Conservation (phyloP, 148 eudicot genomes). For the Dysphania ambrosioides region DNA sequence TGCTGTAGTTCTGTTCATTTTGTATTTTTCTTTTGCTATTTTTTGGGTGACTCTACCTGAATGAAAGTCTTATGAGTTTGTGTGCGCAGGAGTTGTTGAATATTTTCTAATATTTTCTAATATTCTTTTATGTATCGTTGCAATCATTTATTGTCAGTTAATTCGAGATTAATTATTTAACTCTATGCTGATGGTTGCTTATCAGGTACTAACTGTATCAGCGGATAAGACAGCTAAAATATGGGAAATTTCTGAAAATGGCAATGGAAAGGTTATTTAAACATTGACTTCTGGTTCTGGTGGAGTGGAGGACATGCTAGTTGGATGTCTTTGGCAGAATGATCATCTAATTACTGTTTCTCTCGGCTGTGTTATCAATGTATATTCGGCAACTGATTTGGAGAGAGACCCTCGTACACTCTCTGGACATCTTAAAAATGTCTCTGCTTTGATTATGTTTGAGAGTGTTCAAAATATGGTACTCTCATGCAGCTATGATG, state of each 20-base stretch:
- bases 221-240: slow-evolving; percentile 95
- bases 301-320: slow-evolving; percentile 91
- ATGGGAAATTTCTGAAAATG: slow-evolving; percentile 80
- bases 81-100: not conserved
- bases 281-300: slow-evolving; percentile 74
- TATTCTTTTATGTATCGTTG: not conserved
- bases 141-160: not conserved
- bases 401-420: slow-evolving; percentile 57
- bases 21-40: not conserved
- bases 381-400: slow-evolving; percentile 73
- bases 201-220: slow-evolving; percentile 83
- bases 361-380: slow-evolving; percentile 75
- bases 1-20: not conserved
- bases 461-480: slow-evolving; percentile 49
- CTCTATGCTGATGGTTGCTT: not conserved
- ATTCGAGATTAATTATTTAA: not conserved
- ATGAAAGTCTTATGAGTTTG: not conserved
- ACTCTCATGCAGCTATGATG: slow-evolving; percentile 90
- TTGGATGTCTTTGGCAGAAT: slow-evolving; percentile 98
- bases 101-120: too few relatives aligned
- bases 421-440: slow-evolving; percentile 91
- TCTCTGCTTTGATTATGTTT: slow-evolving; percentile 62
- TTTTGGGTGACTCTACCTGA: not conserved
- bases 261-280: slow-evolving; percentile 53
- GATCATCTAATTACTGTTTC: slow-evolving; percentile 76